phyloP scores from a whole-genome alignment of 371 early-diverging fungal species.

The Homolaphlyctis polyrhiza region DNA sequence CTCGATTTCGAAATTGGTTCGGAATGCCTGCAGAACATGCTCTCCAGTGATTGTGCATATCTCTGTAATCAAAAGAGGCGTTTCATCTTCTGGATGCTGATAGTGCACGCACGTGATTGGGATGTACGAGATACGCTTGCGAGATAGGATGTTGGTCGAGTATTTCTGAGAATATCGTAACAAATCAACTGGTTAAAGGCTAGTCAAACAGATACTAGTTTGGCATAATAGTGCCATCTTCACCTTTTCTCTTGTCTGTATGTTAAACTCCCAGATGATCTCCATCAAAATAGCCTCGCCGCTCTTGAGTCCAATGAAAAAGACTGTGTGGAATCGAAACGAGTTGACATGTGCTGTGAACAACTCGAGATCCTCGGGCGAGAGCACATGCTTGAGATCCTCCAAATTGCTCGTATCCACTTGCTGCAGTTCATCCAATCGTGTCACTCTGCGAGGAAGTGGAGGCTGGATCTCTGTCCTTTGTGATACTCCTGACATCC shows the following conservation, averaged over 20 bases:
- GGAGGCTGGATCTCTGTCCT: too few relatives aligned
- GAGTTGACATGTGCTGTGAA: background rate
- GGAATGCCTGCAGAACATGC: constrained; percentile 12
- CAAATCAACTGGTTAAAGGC: too few relatives aligned
- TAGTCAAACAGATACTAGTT: too few relatives aligned
- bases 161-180: background rate
- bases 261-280: constrained; percentile 5
- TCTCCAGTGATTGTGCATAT: constrained; percentile 6
- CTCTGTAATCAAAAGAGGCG: background rate
- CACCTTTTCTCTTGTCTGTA: background rate
- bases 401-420: background rate
- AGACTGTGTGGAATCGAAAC: background rate
- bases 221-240: background rate
- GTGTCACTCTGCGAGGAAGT: background rate
- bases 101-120: background rate
- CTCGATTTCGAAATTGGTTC: constrained; percentile 10
- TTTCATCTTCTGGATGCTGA: background rate
- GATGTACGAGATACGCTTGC: background rate
- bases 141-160: background rate
- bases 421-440: background rate
- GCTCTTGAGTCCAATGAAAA: background rate
- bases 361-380: constrained; percentile 3
- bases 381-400: background rate
- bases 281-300: background rate
- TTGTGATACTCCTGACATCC: too few relatives aligned